phyloP scores from a whole-genome alignment of 1,284 basidiomycete species.

The Puccinia coronata region DNA sequence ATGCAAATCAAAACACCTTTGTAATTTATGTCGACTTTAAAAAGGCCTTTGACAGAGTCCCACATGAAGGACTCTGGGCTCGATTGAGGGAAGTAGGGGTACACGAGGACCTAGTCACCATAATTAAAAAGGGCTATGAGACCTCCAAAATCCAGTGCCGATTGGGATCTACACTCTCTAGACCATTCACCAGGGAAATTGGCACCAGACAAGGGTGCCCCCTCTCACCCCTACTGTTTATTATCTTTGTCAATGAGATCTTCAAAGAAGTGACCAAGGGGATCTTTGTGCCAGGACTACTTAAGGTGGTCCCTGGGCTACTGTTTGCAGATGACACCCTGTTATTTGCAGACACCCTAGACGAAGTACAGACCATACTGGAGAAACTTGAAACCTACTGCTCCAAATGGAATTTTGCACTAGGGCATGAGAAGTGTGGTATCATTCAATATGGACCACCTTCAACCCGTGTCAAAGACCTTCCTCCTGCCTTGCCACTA shows the following conservation, averaged over 20 bases:
- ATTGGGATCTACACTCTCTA: background rate
- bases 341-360: background rate
- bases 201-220: slow-evolving; percentile 9
- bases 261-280: background rate
- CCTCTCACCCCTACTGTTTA: slow-evolving; percentile 34
- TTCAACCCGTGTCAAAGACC: background rate
- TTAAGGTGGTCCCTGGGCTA: background rate
- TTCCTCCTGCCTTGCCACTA: background rate
- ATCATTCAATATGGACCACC: slow-evolving; percentile 2
- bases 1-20: background rate
- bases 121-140: slow-evolving; percentile 18
- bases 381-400: background rate
- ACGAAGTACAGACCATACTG: background rate
- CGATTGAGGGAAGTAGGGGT: background rate
- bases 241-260: slow-evolving; percentile 34
- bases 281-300: background rate
- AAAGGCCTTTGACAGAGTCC: slow-evolving; percentile 29
- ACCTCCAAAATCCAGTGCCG: background rate
- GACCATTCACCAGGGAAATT: background rate
- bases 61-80: slow-evolving; percentile 29
- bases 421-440: slow-evolving; percentile 25
- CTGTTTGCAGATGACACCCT: slow-evolving; percentile 42
- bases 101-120: background rate
- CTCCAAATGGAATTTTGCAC: slow-evolving; percentile 9
- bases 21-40: slow-evolving; percentile 21